Evolutionary conservation across 106 monocot genomes (phyloP), one percentile per base, ranked within the genome.

Genomic region (Ottelia alismoides): DNA sequence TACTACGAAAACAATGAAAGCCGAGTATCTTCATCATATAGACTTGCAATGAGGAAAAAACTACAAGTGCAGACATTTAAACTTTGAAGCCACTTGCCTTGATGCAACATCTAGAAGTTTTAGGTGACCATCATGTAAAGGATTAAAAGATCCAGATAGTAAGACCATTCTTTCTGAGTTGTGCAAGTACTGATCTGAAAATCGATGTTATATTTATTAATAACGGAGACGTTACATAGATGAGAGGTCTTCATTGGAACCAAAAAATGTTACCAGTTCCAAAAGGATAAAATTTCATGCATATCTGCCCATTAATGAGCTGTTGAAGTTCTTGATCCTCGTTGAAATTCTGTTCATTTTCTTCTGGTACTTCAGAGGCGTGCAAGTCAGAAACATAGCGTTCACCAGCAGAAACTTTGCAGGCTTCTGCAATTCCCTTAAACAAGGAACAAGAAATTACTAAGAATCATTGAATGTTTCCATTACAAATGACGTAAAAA

Each of bases 121-220:
- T 20, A 82, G 48, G 49, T 90, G 98, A 11, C 98, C 89, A 70
- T 85, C 90, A 78, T 90, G 98, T 55, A 98, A 72, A 2, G 98
- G 98, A 76, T 98, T 90, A 77, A 98, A 98, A 67, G 98, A 98
- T 51, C 98, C 98, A 17, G 90, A 67, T 28, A 90, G 55, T 46
- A 98, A 85, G 40, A 98, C 49, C 74, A 70, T 98, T 66, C 75
- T 82, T 22, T 82, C 85, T 62, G 70, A 66, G 72, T 65, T 70
- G 40, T 65, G 51, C n/a, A n/a, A n/a, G n/a, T n/a, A n/a, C n/a
- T n/a, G n/a, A n/a, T n/a, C n/a, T n/a, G n/a, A n/a, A n/a, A n/a
- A 7, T 7, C 10, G 31, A n/a, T n/a, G n/a, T n/a, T n/a, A n/a
- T 18, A 25, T 28, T 64, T 49, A 49, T 58, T 22, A 22, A 12